A percentile compares a stretch with the other conserved stretches of the same genome.
Conservation (phyloP, 2,329 filamentous ascomycete genomes). For the Colletotrichum costaricense region DNA sequence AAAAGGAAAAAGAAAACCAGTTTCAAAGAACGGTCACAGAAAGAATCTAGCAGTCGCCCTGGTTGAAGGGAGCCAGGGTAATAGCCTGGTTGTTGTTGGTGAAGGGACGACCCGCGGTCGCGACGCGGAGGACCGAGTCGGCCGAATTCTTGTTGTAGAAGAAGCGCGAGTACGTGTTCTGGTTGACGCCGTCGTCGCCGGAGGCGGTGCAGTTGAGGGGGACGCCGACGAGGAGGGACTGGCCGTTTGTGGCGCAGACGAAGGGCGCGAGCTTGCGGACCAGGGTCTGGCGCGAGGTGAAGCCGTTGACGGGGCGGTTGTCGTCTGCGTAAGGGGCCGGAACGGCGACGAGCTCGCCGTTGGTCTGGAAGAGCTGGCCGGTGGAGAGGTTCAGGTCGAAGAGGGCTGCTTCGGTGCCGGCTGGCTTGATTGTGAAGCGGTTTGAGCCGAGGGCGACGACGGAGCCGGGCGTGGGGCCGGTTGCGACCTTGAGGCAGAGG, state of each 20-base stretch:
- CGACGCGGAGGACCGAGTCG: conserved; percentile 16
- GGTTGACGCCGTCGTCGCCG: conserved; percentile 26
- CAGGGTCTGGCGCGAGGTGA: conserved; percentile 19
- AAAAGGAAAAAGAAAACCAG: background rate
- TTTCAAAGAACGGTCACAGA: background rate
- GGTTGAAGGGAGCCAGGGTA: conserved; percentile 3
- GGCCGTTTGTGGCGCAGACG: background rate
- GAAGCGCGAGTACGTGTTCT: conserved; percentile 13
- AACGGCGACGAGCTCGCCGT: conserved; percentile 13
- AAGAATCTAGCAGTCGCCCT: background rate
- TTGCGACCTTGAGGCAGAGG: conserved; percentile 27
- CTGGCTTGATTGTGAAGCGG: conserved; percentile 17
- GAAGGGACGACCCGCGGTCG: background rate
- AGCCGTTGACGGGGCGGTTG: conserved; percentile 20
- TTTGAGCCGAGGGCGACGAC: conserved; percentile 9
- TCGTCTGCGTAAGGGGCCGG: conserved; percentile 13
- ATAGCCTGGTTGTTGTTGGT: conserved; percentile 4
- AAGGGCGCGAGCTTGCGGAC: conserved; percentile 25
- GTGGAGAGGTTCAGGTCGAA: conserved; percentile 32
- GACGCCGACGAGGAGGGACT: conserved; percentile 11
- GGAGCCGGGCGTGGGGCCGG: background rate
- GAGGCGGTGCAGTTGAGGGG: conserved; percentile 21
- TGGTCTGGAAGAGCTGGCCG: conserved; percentile 19
- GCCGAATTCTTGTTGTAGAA: conserved; percentile 16
- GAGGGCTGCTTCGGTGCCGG: background rate